Base-by-base conservation (phyloP, 75 land plant genomes). In the Sequoiadendron giganteum region DNA sequence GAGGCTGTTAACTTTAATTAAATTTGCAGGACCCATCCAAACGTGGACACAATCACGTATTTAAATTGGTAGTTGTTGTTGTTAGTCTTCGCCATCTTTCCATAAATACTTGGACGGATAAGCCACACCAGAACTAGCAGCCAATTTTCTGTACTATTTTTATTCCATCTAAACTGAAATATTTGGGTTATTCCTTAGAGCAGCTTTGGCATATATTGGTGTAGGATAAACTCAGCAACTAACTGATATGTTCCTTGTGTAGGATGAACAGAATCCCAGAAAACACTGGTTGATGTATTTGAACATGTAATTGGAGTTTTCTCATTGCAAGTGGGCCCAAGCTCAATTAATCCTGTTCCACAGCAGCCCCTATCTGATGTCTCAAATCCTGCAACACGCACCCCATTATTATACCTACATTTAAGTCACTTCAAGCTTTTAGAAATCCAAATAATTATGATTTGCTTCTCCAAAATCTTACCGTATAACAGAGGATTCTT, bases 401-500 rank as follows among this genome's bases (percentile, higher is more conserved):
- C 1, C 61, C 61, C 61, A 16, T 7, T 1, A 56, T 56, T 5
- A 15, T 56, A 19, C 4, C 0, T 45, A 7, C 7, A 45, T 3
- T 6, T 52, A 52, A 13, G 14, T 52, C 15, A 52, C 2, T 13
- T 52, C 55, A 52, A 13, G 15, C 2, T 14, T 52, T 14, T 52
- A 13, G 2, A 52, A 52, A 14, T 3, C 55, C 11, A 52, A 52
- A 52, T 13, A 52, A 52, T 11, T 34, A 4, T 38, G 15, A 36
- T 13, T 34, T 5, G 38, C 13, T 2, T n/a, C 14, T 13, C 0
- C 15, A 13, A 13, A 13, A 52, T 52, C 55, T 52, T 89, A 94
- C 96, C 96, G 36, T 94, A 92, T 52, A 89, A 5, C 8, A 75
- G 40, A 45, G 93, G 93, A 85, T 91, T 89, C 34, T 88, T 52